Conservation (phyloP, 768 basidiomycete species). For the Lentinula sp. region DNA sequence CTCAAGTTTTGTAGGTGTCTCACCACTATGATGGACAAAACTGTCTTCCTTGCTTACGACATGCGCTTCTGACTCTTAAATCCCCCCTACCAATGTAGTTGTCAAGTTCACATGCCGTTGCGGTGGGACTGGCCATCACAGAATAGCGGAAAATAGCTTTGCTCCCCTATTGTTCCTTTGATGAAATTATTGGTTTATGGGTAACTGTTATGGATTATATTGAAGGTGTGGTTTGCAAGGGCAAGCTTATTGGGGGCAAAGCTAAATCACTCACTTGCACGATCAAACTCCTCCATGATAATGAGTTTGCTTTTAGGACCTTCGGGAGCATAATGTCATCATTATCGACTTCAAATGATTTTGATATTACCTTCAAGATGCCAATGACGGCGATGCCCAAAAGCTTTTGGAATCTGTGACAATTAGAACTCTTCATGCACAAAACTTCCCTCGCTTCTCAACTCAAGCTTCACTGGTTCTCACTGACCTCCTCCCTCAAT, state of each 20-base stretch:
- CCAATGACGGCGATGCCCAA: constrained; percentile 48
- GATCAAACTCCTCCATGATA: constrained; percentile 9
- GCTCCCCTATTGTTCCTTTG: background rate
- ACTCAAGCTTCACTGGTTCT: constrained; percentile 64
- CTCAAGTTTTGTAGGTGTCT: background rate
- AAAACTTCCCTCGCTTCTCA: constrained; percentile 73
- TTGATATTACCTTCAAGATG: too few species aligned
- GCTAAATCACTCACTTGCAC: background rate
- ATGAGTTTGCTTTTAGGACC: constrained; percentile 15
- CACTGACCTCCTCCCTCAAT: constrained; percentile 72
- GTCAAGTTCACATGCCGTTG: background rate
- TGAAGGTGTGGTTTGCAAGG: background rate
- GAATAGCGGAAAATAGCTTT: background rate
- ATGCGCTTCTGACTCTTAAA: background rate
- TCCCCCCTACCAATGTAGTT: background rate
- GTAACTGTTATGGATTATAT: constrained; percentile 3
- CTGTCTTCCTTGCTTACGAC: background rate
- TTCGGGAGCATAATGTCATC: constrained; percentile 9
- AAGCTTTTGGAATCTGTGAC: constrained; percentile 64
- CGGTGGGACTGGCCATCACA: background rate
- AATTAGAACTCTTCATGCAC: constrained; percentile 68
- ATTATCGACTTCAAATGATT: too few species aligned
- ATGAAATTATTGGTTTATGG: background rate
- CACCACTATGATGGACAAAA: background rate
- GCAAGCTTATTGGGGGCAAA: background rate